These are phyloP conservation scores for Hortiboletus rubellus DNA, from an alignment of 1,284 basidiomycete species.

Conservation along the genomic window DNA sequence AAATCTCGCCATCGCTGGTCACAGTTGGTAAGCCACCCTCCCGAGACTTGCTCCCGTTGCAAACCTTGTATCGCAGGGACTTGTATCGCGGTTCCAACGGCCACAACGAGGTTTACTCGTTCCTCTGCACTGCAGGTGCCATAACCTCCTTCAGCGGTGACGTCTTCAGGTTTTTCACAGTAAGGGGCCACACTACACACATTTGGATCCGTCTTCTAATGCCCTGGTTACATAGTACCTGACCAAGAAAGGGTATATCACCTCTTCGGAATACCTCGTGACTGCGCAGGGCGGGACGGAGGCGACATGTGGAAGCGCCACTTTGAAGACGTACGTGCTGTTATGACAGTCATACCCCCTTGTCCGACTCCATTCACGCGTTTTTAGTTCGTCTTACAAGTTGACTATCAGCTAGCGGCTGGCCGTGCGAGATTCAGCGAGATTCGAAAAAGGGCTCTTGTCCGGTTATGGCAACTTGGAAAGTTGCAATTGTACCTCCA, in stretches of 20 bases:
- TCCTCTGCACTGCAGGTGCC: conserved; percentile 49
- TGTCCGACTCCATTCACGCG: not conserved
- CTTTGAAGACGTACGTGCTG: conserved; percentile 41
- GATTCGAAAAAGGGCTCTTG: not conserved
- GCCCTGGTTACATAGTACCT: conserved; percentile 45
- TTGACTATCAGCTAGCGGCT: conserved; percentile 39
- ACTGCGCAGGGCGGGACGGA: conserved; percentile 49
- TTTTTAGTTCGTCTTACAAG: conserved; percentile 42
- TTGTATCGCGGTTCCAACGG: conserved; percentile 60
- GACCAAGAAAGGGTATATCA: conserved; percentile 45
- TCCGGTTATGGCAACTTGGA: not conserved
- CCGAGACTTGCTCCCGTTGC: not conserved
- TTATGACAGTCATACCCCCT: conserved; percentile 12
- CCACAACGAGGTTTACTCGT: conserved; percentile 62
- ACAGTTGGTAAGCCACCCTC: conserved; percentile 45
- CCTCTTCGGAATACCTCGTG: conserved; percentile 43
- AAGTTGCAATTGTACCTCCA: not conserved
- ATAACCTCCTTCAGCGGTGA: conserved; percentile 57
- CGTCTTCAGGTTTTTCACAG: conserved; percentile 54
- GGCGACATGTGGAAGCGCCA: conserved; percentile 41
- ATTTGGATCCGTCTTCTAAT: not conserved
- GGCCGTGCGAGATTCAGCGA: not conserved
- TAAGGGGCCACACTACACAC: conserved; percentile 22
- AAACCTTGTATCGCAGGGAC: conserved; percentile 42
- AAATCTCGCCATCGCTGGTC: conserved; percentile 48